phyloP scores from a whole-genome alignment of 768 basidiomycete genomes.

The Mycena maculata region DNA sequence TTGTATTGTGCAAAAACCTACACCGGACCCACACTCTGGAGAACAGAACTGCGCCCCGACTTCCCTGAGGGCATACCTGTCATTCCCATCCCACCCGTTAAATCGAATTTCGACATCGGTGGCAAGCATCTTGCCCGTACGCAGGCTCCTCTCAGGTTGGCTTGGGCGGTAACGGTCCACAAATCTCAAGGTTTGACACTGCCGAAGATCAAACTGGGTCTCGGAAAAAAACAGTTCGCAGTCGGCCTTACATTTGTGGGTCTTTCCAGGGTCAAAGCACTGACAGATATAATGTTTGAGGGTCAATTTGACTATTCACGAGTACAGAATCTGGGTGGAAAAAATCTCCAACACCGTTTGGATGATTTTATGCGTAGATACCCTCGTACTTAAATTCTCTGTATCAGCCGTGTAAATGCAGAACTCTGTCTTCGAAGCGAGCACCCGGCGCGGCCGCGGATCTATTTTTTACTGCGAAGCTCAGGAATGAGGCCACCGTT shows the following conservation, averaged over 20 bases:
- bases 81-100: slow-evolving; percentile 27
- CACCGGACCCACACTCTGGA: slow-evolving; percentile 33
- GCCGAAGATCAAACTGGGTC: slow-evolving; percentile 70
- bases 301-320: slow-evolving; percentile 19
- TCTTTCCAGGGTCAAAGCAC: slow-evolving; percentile 25
- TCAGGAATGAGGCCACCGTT: slow-evolving; percentile 12
- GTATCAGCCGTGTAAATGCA: neutral
- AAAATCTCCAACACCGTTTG: slow-evolving; percentile 8
- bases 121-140: slow-evolving; percentile 12
- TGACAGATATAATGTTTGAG: slow-evolving; percentile 13
- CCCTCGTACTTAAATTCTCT: neutral
- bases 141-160: slow-evolving; percentile 68
- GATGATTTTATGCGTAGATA: slow-evolving; percentile 21
- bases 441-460: neutral
- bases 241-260: slow-evolving; percentile 31
- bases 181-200: slow-evolving; percentile 83
- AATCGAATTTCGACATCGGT: too few species aligned
- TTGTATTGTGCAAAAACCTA: slow-evolving; percentile 24
- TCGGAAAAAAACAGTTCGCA: slow-evolving; percentile 45
- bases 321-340: neutral
- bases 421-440: too few species aligned
- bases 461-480: slow-evolving; percentile 16
- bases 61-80: slow-evolving; percentile 26
- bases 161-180: slow-evolving; percentile 82
- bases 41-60: neutral